Conservation (phyloP, 108 stramenopile species). For the Epipyxis sp. region DNA sequence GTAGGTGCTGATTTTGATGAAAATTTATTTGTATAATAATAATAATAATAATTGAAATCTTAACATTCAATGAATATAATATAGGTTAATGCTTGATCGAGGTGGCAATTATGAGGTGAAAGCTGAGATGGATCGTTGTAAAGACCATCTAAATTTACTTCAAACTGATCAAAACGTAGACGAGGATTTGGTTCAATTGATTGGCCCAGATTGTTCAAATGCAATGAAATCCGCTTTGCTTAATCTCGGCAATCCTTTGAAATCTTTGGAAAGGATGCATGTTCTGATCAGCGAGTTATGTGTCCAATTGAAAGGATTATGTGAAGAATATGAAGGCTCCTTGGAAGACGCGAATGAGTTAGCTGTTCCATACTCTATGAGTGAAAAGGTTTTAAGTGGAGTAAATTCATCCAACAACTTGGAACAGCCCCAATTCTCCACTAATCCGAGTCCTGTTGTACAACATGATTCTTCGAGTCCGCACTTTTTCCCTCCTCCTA, state of each 20-base stretch:
- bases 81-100: constrained; percentile 95
- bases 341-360: too few species aligned
- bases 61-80: constrained; percentile 57
- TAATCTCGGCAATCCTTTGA: constrained; percentile 77
- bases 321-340: neutral
- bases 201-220: constrained; percentile 69
- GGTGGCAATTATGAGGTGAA: constrained; percentile 91
- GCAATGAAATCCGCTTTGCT: constrained; percentile 73
- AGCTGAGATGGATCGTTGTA: constrained; percentile 73
- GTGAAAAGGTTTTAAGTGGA: too few species aligned
- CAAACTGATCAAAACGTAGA: constrained; percentile 73
- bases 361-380: too few species aligned
- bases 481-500: neutral
- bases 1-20: constrained; percentile 26
- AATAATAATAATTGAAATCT: neutral
- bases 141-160: constrained; percentile 70
- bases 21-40: too few species aligned
- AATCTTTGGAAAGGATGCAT: constrained; percentile 69
- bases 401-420: too few species aligned
- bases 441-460: too few species aligned
- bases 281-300: constrained; percentile 68
- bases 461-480: too few species aligned
- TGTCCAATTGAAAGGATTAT: neutral
- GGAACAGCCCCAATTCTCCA: too few species aligned
- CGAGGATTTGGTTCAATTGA: constrained; percentile 46